Percentiles rank a stretch among this genome's conserved stretches.
Evolutionary conservation across 177 flowering plant species (phyloP).

Genomic region (Vitis hybrid): DNA sequence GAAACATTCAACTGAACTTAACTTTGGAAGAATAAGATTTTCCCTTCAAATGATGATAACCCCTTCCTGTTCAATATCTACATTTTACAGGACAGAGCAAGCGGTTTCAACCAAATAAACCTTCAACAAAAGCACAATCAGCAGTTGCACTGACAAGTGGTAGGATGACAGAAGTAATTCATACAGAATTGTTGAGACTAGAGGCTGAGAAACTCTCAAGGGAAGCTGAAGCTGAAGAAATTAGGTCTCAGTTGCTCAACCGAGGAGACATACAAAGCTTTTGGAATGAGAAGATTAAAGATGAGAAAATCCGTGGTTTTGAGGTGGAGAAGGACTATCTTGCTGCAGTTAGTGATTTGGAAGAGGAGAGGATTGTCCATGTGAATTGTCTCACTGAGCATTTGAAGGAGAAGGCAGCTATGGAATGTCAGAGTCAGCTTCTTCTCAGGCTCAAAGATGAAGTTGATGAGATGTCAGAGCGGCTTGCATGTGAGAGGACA

Average conservation of each 20-base stretch:
- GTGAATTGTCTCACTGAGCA: conserved; percentile 36
- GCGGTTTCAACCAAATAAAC: conserved; percentile 81
- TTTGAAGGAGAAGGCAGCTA: conserved; percentile 69
- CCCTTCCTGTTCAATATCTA: background rate
- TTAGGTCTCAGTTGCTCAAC: conserved; percentile 59
- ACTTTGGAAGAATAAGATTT: too few species aligned
- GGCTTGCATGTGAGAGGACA: conserved; percentile 51
- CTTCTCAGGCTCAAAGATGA: conserved; percentile 61
- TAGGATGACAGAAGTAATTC: conserved; percentile 59
- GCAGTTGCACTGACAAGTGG: conserved; percentile 89
- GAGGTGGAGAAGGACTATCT: conserved; percentile 41
- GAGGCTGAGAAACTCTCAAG: conserved; percentile 57
- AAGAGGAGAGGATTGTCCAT: conserved; percentile 48
- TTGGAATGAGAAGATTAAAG: conserved; percentile 66
- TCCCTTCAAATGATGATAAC: background rate
- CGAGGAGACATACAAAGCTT: conserved; percentile 62
- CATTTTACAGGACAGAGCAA: conserved; percentile 65
- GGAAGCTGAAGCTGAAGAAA: conserved; percentile 53
- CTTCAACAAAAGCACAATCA: conserved; percentile 87
- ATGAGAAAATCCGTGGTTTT: conserved; percentile 38
- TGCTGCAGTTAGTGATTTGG: conserved; percentile 43
- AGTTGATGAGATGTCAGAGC: conserved; percentile 65
- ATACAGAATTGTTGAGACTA: conserved; percentile 54
- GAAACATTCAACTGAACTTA: too few species aligned
- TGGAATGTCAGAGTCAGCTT: conserved; percentile 77